Evolutionary conservation across 768 basidiomycete species (phyloP).

Genomic region (Tulasnella sp.): DNA sequence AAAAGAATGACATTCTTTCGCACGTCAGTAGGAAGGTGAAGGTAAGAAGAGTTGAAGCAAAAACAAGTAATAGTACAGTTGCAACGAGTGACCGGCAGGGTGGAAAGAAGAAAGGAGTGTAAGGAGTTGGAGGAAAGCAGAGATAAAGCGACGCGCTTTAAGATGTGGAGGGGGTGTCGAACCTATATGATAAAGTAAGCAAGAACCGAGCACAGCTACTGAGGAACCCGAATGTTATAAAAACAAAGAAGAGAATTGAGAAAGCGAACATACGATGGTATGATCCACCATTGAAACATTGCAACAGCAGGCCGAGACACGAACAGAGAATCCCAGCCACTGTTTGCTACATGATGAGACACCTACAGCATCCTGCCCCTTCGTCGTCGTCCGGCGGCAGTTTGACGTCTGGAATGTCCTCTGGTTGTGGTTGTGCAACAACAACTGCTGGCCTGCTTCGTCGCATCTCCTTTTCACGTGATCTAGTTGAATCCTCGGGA

Average conservation of each 20-base stretch:
- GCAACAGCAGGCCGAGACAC: too few relatives aligned
- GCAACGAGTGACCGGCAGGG: background rate
- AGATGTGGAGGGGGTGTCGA: slow-evolving; percentile 26
- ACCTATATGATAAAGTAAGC: background rate
- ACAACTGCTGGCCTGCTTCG: slow-evolving; percentile 16
- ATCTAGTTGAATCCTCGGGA: background rate
- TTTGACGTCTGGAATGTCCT: slow-evolving; percentile 1
- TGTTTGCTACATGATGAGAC: slow-evolving; percentile 61
- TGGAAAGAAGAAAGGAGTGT: slow-evolving; percentile 10
- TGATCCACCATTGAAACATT: too few relatives aligned
- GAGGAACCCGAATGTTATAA: background rate
- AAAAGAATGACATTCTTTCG: too few relatives aligned
- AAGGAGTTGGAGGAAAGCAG: slow-evolving; percentile 1
- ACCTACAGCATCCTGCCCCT: slow-evolving; percentile 62
- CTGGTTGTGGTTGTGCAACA: slow-evolving; percentile 15
- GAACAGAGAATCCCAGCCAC: too few relatives aligned
- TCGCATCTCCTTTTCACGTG: slow-evolving; percentile 17
- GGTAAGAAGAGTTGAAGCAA: too few relatives aligned
- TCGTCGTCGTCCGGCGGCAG: slow-evolving; percentile 34
- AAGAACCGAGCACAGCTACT: background rate
- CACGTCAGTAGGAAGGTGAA: too few relatives aligned
- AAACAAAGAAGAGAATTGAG: background rate
- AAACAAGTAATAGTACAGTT: background rate
- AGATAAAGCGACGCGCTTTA: background rate
- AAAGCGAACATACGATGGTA: background rate